Percentiles rank a stretch among this genome's conserved stretches.
phyloP scores from a whole-genome alignment of 345 rosid genomes.

The Cardiospermum halicacabum region DNA sequence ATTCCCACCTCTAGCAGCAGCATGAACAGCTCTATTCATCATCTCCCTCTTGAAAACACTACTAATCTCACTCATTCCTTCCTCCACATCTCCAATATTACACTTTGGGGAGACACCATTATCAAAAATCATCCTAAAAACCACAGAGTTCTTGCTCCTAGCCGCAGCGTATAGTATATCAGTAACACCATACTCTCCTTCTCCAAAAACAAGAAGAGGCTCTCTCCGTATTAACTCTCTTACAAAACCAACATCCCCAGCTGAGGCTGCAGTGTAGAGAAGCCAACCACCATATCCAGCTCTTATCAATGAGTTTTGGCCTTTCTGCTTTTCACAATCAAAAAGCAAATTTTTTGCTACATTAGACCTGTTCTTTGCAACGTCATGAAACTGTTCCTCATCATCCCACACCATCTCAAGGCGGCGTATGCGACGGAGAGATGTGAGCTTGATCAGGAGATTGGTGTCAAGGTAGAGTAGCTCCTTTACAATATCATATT shows the following conservation, averaged over 20 bases:
- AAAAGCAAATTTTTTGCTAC: slow-evolving; percentile 61
- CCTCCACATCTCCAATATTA: slow-evolving; percentile 27
- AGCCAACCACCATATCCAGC: slow-evolving; percentile 99
- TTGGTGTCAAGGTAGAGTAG: slow-evolving; percentile 85
- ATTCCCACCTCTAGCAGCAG: slow-evolving; percentile 89
- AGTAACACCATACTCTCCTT: slow-evolving; percentile 94
- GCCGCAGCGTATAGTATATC: slow-evolving; percentile 82
- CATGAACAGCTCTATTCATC: slow-evolving; percentile 81
- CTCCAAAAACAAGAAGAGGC: slow-evolving; percentile 87
- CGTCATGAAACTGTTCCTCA: slow-evolving; percentile 49
- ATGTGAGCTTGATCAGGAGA: slow-evolving; percentile 94
- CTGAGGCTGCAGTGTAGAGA: slow-evolving; percentile 89
- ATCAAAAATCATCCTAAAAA: slow-evolving; percentile 53
- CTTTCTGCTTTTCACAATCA: slow-evolving; percentile 48
- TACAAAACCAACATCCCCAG: slow-evolving; percentile 75
- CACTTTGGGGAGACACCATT: slow-evolving; percentile 32
- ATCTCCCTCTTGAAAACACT: slow-evolving; percentile 56
- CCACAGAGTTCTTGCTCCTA: slow-evolving; percentile 62
- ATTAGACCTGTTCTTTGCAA: slow-evolving; percentile 58
- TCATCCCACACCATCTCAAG: slow-evolving; percentile 98
- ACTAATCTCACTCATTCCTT: slow-evolving; percentile 28
- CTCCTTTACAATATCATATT: slow-evolving; percentile 75
- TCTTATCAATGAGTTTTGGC: slow-evolving; percentile 65
- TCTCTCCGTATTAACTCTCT: slow-evolving; percentile 61
- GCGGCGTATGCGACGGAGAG: slow-evolving; percentile 93